Conservation (phyloP, 257 asterid species). For the Thymus quinquecostatus region DNA sequence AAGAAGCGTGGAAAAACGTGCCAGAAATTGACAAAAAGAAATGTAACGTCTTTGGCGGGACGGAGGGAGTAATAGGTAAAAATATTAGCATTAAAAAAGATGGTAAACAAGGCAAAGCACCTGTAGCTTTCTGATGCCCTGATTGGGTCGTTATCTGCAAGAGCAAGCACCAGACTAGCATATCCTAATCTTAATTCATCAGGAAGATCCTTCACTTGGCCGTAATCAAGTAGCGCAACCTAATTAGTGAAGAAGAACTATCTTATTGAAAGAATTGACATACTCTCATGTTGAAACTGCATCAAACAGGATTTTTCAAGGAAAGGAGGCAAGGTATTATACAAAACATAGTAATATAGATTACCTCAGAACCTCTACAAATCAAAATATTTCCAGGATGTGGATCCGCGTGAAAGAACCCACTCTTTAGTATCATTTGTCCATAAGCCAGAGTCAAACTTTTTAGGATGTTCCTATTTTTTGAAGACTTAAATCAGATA, state of each 20-base stretch:
- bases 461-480: conserved; percentile 84
- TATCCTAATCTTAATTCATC: conserved; percentile 85
- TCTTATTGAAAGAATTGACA: conserved; percentile 4
- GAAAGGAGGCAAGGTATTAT: conserved; percentile 27
- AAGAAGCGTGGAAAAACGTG: too few relatives aligned
- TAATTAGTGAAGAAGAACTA: conserved; percentile 32
- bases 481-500: conserved; percentile 21
- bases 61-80: not conserved
- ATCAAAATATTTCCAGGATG: conserved; percentile 98
- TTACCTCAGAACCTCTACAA: conserved; percentile 92
- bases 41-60: too few relatives aligned
- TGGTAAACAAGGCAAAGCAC: conserved; percentile 43
- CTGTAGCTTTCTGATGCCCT: conserved; percentile 90
- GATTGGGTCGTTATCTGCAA: conserved; percentile 81
- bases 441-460: conserved; percentile 94
- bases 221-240: conserved; percentile 98
- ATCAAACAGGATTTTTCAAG: conserved; percentile 14
- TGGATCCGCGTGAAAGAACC: conserved; percentile 99
- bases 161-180: conserved; percentile 87
- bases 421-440: conserved; percentile 94
- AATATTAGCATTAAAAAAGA: not conserved
- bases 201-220: conserved; percentile 99
- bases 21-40: too few relatives aligned
- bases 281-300: conserved; percentile 1
- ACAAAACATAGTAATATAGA: conserved; percentile 21